Percentiles rank a stretch among this genome's conserved stretches.
Conservation (phyloP, 148 eudicot species). For the Cornus florida region DNA sequence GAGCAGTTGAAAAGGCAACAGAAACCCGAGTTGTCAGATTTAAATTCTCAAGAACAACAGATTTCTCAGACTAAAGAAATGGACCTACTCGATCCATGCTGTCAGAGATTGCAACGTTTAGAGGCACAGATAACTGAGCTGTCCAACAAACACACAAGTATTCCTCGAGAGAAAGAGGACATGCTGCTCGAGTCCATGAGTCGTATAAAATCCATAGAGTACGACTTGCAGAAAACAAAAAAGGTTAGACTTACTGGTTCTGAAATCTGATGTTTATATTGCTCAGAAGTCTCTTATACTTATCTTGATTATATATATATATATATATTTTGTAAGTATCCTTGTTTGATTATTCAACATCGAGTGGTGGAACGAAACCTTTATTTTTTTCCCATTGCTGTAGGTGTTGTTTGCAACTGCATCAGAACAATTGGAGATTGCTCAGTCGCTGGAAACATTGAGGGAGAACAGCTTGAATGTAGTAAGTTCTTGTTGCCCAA, state of each 20-base stretch:
- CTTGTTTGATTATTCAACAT: neutral
- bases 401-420: slow-evolving; percentile 85
- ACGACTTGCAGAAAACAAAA: slow-evolving; percentile 91
- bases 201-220: slow-evolving; percentile 84
- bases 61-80: slow-evolving; percentile 27
- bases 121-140: slow-evolving; percentile 72
- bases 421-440: slow-evolving; percentile 89
- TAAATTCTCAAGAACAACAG: slow-evolving; percentile 31
- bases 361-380: neutral
- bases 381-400: neutral
- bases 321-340: too few species aligned
- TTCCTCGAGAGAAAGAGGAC: slow-evolving; percentile 87
- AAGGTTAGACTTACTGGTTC: slow-evolving; percentile 45
- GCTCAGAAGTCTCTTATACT: neutral
- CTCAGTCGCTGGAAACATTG: slow-evolving; percentile 73
- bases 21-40: slow-evolving; percentile 26
- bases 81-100: slow-evolving; percentile 64
- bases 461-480: slow-evolving; percentile 55
- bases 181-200: slow-evolving; percentile 70
- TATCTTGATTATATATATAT: neutral
- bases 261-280: neutral
- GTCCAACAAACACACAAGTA: slow-evolving; percentile 61
- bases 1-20: slow-evolving; percentile 26
- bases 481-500: slow-evolving; percentile 36
- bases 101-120: slow-evolving; percentile 73